phyloP scores from a whole-genome alignment of 2,329 filamentous ascomycete species.

The Exophiala calicioides region DNA sequence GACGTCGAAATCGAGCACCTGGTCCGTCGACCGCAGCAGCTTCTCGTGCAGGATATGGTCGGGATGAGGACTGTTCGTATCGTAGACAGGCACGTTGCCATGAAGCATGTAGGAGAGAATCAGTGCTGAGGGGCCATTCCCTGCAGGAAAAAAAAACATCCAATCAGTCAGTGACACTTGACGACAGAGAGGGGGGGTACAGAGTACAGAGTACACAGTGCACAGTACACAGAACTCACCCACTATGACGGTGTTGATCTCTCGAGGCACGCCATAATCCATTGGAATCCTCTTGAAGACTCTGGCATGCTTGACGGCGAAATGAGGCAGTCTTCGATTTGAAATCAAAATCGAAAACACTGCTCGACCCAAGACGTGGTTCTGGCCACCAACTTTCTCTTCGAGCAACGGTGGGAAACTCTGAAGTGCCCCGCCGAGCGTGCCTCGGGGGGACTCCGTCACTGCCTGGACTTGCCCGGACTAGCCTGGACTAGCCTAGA shows the following conservation, averaged over 20 bases:
- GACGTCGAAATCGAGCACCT: conserved; percentile 51
- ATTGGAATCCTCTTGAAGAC: conserved; percentile 25
- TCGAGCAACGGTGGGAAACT: no score
- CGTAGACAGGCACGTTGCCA: conserved; percentile 60
- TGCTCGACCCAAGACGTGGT: no score
- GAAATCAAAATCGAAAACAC: no score
- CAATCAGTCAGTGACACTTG: conserved; percentile 12
- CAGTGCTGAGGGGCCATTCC: conserved; percentile 63
- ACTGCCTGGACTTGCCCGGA: no score
- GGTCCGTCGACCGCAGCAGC: conserved; percentile 46
- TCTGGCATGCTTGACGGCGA: conserved; percentile 24
- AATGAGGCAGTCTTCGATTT: no score
- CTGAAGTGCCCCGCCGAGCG: no score
- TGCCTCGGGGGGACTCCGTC: no score
- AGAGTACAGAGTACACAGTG: neutral
- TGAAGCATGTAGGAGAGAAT: conserved; percentile 65
- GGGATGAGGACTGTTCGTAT: conserved; percentile 52
- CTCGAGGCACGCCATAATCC: conserved; percentile 27
- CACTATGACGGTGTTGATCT: conserved; percentile 36
- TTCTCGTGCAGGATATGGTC: conserved; percentile 59
- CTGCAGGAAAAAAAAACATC: conserved; percentile 39
- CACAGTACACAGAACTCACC: conserved; percentile 30
- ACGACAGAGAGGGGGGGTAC: neutral
- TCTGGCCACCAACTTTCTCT: no score
- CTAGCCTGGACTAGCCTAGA: no score